A percentile compares a stretch with the other conserved stretches of the same genome.
These are phyloP conservation scores for Caloboletus firmus DNA, from an alignment of 1,284 basidiomycete genomes.

Conservation along the genomic window DNA sequence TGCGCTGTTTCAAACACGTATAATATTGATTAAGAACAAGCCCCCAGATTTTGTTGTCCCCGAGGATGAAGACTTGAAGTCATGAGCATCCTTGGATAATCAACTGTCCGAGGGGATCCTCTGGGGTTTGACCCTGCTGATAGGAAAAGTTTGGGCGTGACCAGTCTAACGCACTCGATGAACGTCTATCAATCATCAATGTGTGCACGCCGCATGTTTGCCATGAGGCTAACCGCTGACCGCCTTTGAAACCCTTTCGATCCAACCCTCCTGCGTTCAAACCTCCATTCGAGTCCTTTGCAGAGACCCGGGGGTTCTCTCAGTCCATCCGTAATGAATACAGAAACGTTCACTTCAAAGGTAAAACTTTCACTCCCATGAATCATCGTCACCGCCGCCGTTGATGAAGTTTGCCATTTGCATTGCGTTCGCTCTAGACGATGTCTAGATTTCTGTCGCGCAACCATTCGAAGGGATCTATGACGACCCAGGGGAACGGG, in stretches of 20 bases:
- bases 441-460: neutral
- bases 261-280: constrained; percentile 3
- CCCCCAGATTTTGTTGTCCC: neutral
- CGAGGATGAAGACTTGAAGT: constrained; percentile 3
- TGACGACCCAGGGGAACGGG: too few relatives aligned
- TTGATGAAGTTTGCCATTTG: constrained; percentile 7
- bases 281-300: constrained; percentile 7
- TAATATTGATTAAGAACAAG: neutral
- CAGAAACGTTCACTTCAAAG: constrained; percentile 8
- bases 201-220: constrained; percentile 18
- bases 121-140: constrained; percentile 9
- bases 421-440: constrained; percentile 10
- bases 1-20: constrained; percentile 5
- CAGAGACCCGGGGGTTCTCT: constrained; percentile 2
- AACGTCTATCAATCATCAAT: constrained; percentile 4
- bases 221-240: constrained; percentile 25
- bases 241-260: constrained; percentile 4
- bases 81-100: constrained; percentile 2
- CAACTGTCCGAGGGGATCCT: constrained; percentile 8
- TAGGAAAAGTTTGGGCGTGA: neutral
- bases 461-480: too few relatives aligned
- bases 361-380: constrained; percentile 8
- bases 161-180: neutral
- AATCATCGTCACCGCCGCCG: neutral
- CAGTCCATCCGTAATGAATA: constrained; percentile 6